Evolutionary conservation across 2,329 filamentous ascomycete species (phyloP), one percentile per base, ranked within the genome.

Genomic region (Davidsoniella neocaledoniae): DNA sequence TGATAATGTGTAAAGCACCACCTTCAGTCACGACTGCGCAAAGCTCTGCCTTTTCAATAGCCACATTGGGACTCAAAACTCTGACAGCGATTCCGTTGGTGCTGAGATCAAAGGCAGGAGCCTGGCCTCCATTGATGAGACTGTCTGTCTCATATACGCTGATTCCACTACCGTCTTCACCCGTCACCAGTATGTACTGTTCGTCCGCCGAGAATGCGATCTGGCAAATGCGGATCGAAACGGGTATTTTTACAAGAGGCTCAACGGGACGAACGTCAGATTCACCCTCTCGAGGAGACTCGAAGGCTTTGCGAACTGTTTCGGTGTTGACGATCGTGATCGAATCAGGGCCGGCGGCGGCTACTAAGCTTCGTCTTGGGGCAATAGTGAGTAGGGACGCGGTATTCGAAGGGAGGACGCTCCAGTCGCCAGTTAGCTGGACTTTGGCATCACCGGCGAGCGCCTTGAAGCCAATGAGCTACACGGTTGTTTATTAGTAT

Each of bases 161-260:
- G 54, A 98, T 67, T 4, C 87, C 86, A 33, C 86, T 83, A 9
- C 84, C 83, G 49, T 74, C 70, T 63, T 94, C 85, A 2, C 86
- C 85, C 9, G 86, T 86, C 23, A 95, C 69, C 36, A 94, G 75
- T 53, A 98, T 69, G 57, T 83, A 86, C 57, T 77, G 78, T 61
- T 95, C 93, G 58, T 93, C 85, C n/a, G 85, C 76, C 0, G 86
- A 90, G 62, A 98, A 98, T 14, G 81, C 79, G 17, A 98, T 71
- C 62, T 98, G 91, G 9, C 86, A 93, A 49, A 94, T 75, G 57
- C 83, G 79, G 59, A 79, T 74, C 8, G 83, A 76, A 58, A 93
- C 73, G 1, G 79, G 69, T 5, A 96, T 73, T 53, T 72, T 81
- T 47, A 84, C 68, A 61, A 90, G 78, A 2, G 88, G 83, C 53